These are phyloP conservation scores for Cyclostephanos invisitatus DNA, from an alignment of 108 stramenopile species.

Conservation along the genomic window DNA sequence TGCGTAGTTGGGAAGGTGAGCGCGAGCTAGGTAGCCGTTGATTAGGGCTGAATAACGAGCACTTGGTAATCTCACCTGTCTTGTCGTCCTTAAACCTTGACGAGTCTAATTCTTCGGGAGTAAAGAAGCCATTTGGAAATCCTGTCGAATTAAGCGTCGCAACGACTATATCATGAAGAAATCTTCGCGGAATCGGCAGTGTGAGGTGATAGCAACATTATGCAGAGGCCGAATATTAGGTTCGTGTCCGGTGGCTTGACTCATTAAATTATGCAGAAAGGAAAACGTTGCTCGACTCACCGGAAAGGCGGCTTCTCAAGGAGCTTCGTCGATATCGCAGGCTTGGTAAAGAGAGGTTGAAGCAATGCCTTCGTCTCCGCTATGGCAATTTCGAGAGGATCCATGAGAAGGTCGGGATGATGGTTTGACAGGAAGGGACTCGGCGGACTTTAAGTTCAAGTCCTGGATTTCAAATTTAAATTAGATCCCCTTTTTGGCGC, in stretches of 20 bases:
- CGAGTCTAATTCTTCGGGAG: conserved; percentile 42
- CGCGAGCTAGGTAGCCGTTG: not conserved
- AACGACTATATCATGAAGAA: conserved; percentile 45
- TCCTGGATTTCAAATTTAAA: no score
- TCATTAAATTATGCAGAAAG: no score
- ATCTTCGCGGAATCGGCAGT: conserved; percentile 5
- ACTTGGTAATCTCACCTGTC: conserved; percentile 5
- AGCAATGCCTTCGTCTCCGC: conserved; percentile 22
- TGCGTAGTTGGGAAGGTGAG: not conserved
- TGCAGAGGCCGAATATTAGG: not conserved
- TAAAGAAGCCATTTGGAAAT: conserved; percentile 41
- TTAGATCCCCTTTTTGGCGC: no score
- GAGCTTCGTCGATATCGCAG: conserved; percentile 38
- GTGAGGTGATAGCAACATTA: no score
- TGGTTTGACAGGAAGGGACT: no score
- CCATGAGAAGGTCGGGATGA: not conserved
- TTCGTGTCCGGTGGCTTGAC: no score
- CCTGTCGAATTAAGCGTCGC: conserved; percentile 41
- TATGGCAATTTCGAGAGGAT: conserved; percentile 30
- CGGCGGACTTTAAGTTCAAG: no score
- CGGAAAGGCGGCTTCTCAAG: conserved; percentile 48
- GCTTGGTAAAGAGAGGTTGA: conserved; percentile 43
- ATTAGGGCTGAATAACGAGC: not conserved
- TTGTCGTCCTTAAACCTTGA: conserved; percentile 45
- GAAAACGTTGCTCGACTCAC: not conserved